Base-by-base conservation (phyloP, 2,329 filamentous ascomycete species). In the Pseudogymnoascus sp. region DNA sequence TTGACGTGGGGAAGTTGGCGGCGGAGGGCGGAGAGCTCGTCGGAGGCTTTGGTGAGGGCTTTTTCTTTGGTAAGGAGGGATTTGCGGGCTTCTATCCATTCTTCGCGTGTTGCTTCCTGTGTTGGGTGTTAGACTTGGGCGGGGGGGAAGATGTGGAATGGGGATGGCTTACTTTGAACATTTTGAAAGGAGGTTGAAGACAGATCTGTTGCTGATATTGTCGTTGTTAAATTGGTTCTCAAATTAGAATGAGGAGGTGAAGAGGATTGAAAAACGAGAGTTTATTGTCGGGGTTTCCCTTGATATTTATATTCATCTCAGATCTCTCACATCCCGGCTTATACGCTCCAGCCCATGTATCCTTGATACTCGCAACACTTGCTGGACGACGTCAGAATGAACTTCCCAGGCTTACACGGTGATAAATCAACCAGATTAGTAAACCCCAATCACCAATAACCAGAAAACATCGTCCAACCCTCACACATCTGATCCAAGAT, bases 1-100 rank as follows among this genome's bases (percentile, higher is more conserved):
- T 74, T 74, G 59, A 77, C 75, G 69, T 78, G 75, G 23, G 77
- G 76, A 3, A 80, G 75, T 5, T 74, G 65, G 9, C 72, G 74
- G 18, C 73, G 73, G 34, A 73, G 61, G 0, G 69, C 66, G 4
- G 70, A 68, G 60, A 78, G 69, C 16, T 65, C 67, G 18, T 74
- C 71, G 56, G 63, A 64, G 42, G 71, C 71, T 38, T 66, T 68
- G 2, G 71, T 72, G 25, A 71, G 68, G 16, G 72, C 70, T 61
- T 76, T 77, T 63, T 77, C 74, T 60, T 75, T 75, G 14, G 66
- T 63, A 5, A 77, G 70, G 18, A 77, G 69, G 2, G 68, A 69
- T 46, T 73, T 76, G 49, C 72, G 71, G 36, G 74, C 71, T 12
- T 65, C 60, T 34, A 74, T 67, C 75, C 74, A 77, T 65, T 77